These are phyloP conservation scores for Venturiaceae sp. DNA, from an alignment of 2,329 filamentous ascomycete genomes.

Conservation along the genomic window DNA sequence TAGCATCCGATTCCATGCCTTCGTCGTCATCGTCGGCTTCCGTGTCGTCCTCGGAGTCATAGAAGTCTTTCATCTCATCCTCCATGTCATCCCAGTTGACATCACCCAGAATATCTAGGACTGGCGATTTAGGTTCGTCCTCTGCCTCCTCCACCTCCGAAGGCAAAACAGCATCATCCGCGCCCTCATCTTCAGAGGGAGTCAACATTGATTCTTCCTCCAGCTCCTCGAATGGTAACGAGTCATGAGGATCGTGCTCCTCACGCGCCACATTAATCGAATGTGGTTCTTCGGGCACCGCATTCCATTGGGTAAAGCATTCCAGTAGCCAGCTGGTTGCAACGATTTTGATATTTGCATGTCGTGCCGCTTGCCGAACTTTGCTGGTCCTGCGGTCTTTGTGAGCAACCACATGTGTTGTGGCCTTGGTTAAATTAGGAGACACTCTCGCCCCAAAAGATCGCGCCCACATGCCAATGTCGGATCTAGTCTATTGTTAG, in stretches of 20 bases:
- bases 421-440: conserved; percentile 42
- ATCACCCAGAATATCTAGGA: conserved; percentile 5
- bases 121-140: conserved; percentile 7
- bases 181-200: conserved; percentile 34
- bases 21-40: conserved; percentile 31
- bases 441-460: conserved; percentile 71
- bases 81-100: conserved; percentile 4
- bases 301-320: conserved; percentile 75
- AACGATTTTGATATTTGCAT: conserved; percentile 79
- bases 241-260: conserved; percentile 29
- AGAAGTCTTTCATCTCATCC: conserved; percentile 46
- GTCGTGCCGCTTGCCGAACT: conserved; percentile 74
- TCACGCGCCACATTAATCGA: conserved; percentile 66
- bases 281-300: conserved; percentile 69
- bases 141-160: conserved; percentile 23
- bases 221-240: conserved; percentile 24
- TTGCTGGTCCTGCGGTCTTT: conserved; percentile 73
- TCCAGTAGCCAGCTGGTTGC: conserved; percentile 83
- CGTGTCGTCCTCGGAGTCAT: conserved; percentile 46
- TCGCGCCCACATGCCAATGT: conserved; percentile 78
- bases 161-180: conserved; percentile 17
- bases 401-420: conserved; percentile 65
- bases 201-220: conserved; percentile 27
- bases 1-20: conserved; percentile 6
- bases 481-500: conserved; percentile 44